Evolutionary conservation across 805 yeast species (phyloP).

Genomic region (Hanseniaspora occidentalis): DNA sequence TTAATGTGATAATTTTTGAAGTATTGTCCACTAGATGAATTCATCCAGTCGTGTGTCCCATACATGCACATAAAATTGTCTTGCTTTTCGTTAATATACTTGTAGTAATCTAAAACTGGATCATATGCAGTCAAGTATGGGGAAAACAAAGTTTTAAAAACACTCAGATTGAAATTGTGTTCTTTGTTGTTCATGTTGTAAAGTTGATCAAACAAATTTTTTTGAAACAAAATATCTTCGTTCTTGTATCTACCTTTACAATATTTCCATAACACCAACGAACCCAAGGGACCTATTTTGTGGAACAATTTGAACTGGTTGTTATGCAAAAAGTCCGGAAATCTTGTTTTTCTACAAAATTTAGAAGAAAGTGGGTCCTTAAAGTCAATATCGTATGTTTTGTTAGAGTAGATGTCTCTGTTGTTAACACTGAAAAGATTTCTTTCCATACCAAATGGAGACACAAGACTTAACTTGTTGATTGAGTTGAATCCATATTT

Average conservation of each 20-base stretch:
- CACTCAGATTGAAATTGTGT: slow-evolving; percentile 4
- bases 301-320: slow-evolving; percentile 37
- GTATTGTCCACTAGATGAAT: slow-evolving; percentile 35
- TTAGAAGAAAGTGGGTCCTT: slow-evolving; percentile 28
- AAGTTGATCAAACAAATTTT: slow-evolving; percentile 17
- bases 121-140: slow-evolving; percentile 38
- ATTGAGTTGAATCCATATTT: slow-evolving; percentile 40
- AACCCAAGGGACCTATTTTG: slow-evolving; percentile 31
- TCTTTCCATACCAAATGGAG: slow-evolving; percentile 74
- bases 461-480: slow-evolving; percentile 42
- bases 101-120: slow-evolving; percentile 52
- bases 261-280: slow-evolving; percentile 24
- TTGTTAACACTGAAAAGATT: slow-evolving; percentile 45
- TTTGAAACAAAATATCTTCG: slow-evolving; percentile 4
- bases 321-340: slow-evolving; percentile 22
- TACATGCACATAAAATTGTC: slow-evolving; percentile 35
- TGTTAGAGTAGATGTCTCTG: slow-evolving; percentile 4
- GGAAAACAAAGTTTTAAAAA: slow-evolving; percentile 20
- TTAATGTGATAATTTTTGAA: slow-evolving; percentile 14
- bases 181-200: slow-evolving; percentile 12
- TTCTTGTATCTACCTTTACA: slow-evolving; percentile 21
- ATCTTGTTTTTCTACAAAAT: slow-evolving; percentile 19
- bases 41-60: slow-evolving; percentile 71
- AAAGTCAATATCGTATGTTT: slow-evolving; percentile 23
- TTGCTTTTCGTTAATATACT: slow-evolving; percentile 24